These are phyloP conservation scores for Vanrija sp. DNA, from an alignment of 1,284 basidiomycete species.

Conservation along the genomic window DNA sequence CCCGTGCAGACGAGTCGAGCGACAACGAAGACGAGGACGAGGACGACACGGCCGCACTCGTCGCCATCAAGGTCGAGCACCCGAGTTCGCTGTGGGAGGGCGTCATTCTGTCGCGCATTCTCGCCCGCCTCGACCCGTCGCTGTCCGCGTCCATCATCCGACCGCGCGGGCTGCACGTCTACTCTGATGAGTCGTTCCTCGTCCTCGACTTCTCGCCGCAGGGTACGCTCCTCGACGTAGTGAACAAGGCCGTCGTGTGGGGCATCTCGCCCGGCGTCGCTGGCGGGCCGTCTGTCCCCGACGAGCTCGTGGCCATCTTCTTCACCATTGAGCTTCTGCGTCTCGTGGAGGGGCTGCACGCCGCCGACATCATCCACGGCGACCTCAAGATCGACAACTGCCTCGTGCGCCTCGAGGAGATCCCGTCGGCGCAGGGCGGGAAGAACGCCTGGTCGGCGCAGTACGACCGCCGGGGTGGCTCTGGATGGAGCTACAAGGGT, in stretches of 20 bases:
- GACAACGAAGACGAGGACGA: slow-evolving; percentile 61
- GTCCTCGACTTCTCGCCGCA: slow-evolving; percentile 84
- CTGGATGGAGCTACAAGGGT: slow-evolving; percentile 84
- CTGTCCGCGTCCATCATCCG: slow-evolving; percentile 65
- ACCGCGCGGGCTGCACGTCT: slow-evolving; percentile 73
- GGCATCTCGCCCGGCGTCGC: slow-evolving; percentile 44
- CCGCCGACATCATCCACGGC: slow-evolving; percentile 83
- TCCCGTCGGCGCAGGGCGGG: slow-evolving; percentile 57
- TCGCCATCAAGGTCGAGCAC: slow-evolving; percentile 89
- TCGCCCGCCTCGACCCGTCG: slow-evolving; percentile 58
- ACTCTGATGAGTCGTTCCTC: slow-evolving; percentile 84
- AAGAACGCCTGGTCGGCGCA: slow-evolving; percentile 64
- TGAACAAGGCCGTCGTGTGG: slow-evolving; percentile 75
- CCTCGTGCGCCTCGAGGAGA: slow-evolving; percentile 79
- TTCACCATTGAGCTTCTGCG: slow-evolving; percentile 88
- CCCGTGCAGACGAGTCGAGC: slow-evolving; percentile 52
- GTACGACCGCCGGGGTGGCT: slow-evolving; percentile 70
- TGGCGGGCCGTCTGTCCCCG: slow-evolving; percentile 55
- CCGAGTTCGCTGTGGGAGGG: slow-evolving; percentile 93
- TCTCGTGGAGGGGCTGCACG: slow-evolving; percentile 76
- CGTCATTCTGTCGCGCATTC: slow-evolving; percentile 74
- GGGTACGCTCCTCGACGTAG: slow-evolving; percentile 86
- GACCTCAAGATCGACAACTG: slow-evolving; percentile 99
- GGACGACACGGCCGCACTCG: slow-evolving; percentile 57
- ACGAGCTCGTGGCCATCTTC: slow-evolving; percentile 92